A percentile compares a stretch with the other conserved stretches of the same genome.
phyloP scores from a whole-genome alignment of 2,329 filamentous ascomycete genomes.

The Biscogniauxia sp. region DNA sequence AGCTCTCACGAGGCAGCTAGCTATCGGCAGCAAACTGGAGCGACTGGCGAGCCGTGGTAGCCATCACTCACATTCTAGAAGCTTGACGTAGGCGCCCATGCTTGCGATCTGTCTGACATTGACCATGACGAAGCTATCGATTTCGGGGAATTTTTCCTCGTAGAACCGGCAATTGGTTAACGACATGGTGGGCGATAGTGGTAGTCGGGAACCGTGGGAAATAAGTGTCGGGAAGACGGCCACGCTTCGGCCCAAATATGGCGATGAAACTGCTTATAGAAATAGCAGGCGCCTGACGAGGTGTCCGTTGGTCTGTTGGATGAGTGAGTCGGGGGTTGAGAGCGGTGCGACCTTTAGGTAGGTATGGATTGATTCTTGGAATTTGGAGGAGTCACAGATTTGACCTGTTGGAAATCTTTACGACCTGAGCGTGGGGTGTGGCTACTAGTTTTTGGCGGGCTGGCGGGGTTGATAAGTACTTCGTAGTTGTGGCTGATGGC shows the following conservation, averaged over 20 bases:
- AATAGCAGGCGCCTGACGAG: background rate
- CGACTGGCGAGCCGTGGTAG: too few species aligned
- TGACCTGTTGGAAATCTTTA: slow-evolving; percentile 24
- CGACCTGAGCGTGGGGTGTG: slow-evolving; percentile 25
- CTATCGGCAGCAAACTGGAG: background rate
- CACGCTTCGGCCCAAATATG: slow-evolving; percentile 20
- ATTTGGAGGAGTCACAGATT: slow-evolving; percentile 20
- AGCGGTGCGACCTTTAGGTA: background rate
- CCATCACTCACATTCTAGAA: slow-evolving; percentile 70
- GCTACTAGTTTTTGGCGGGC: slow-evolving; percentile 21
- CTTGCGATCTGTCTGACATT: slow-evolving; percentile 99
- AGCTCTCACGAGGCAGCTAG: background rate
- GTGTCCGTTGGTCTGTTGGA: slow-evolving; percentile 2
- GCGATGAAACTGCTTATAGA: slow-evolving; percentile 4
- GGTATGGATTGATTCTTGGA: slow-evolving; percentile 7
- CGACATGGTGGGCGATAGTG: slow-evolving; percentile 73
- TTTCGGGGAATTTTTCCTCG: slow-evolving; percentile 96
- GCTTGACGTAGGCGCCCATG: slow-evolving; percentile 99
- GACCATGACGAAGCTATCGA: slow-evolving; percentile 99
- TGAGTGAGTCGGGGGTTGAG: background rate
- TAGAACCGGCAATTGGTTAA: slow-evolving; percentile 97
- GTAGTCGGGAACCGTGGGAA: slow-evolving; percentile 29
- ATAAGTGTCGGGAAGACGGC: slow-evolving; percentile 15
- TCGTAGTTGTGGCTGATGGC: background rate
- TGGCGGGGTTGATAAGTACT: too few species aligned